Base-by-base conservation (phyloP, 441 rosid species). In the Aleurites moluccanus region DNA sequence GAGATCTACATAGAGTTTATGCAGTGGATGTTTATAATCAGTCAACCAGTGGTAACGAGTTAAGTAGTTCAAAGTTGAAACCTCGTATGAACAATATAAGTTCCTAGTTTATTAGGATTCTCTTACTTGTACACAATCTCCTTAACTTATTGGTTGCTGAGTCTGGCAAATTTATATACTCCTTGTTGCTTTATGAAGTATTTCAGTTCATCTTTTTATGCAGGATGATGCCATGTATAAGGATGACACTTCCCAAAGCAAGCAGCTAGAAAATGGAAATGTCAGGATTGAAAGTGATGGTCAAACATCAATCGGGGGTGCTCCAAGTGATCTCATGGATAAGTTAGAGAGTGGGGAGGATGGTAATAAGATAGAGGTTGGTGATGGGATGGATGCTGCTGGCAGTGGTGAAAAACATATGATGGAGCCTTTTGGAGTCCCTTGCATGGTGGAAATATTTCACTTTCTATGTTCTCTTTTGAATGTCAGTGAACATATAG, bases 391-490 rank as follows among this genome's bases (percentile, higher is more conserved):
- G 40, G 40, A 38, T 38, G 6, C 40, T 68, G 90, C 85, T 45
- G 81, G 75, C 75, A 83, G 72, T 44, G 79, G 75, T 53, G 84
- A 78, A 56, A 77, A 62, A 73, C 67, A 57, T 94, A 88, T 90
- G 97, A 75, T 80, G 73, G 95, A 89, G 62, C 95, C 98, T 20
- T 95, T 81, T 85, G 98, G 97, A 42, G 82, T 91, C 71, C 98
- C 92, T 49, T 93, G 96, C 88, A 89, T 95, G 96, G 94, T 91
- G 85, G 99, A 93, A 80, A 86, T 95, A 79, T 87, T 93, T 80
- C 95, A 91, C 69, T 95, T 91, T 83, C 73, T 95, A 77, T 95
- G 98, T 77, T 91, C 96, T 45, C 67, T 93, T 69, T 80, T 95
- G 76, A 93, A 91, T 83, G 90, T 83, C 55, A 78, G 87, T 77